These are phyloP conservation scores for Hanseniaspora nectarophila DNA, from an alignment of 805 yeast species.

Conservation along the genomic window DNA sequence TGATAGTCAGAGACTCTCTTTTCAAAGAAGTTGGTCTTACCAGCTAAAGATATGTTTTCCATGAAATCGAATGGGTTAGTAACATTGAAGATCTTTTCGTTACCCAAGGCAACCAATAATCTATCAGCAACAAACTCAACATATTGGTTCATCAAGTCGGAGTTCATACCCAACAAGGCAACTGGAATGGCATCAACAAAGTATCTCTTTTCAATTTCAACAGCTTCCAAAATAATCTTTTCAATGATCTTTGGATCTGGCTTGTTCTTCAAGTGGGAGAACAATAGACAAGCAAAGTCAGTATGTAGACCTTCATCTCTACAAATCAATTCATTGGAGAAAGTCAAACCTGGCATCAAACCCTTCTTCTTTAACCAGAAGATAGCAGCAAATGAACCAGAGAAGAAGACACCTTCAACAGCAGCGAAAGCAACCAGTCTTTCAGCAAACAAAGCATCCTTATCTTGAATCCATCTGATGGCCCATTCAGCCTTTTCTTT, in stretches of 20 bases:
- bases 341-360: conserved; percentile 96
- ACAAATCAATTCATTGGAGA: conserved; percentile 92
- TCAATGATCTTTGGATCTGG: conserved; percentile 71
- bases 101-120: conserved; percentile 80
- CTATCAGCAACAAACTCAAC: conserved; percentile 97
- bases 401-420: conserved; percentile 96
- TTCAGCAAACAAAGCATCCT: conserved; percentile 82
- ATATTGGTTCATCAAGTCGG: conserved; percentile 88
- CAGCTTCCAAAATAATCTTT: conserved; percentile 88
- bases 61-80: conserved; percentile 94
- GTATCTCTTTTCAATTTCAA: conserved; percentile 83
- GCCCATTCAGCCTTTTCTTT: conserved; percentile 99
- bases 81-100: conserved; percentile 74
- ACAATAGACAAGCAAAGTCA: conserved; percentile 91
- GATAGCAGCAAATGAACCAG: conserved; percentile 95
- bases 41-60: conserved; percentile 97
- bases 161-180: conserved; percentile 88
- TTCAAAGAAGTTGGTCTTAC: conserved; percentile 97
- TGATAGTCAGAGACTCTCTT: conserved; percentile 98
- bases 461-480: conserved; percentile 86
- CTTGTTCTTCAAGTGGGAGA: conserved; percentile 82
- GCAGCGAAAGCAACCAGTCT: conserved; percentile 97
- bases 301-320: conserved; percentile 99
- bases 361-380: conserved; percentile 99
- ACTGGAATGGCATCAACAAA: conserved; percentile 92